phyloP scores from a whole-genome alignment of 2,329 filamentous ascomycete species.

The Venturia oleaginea region DNA sequence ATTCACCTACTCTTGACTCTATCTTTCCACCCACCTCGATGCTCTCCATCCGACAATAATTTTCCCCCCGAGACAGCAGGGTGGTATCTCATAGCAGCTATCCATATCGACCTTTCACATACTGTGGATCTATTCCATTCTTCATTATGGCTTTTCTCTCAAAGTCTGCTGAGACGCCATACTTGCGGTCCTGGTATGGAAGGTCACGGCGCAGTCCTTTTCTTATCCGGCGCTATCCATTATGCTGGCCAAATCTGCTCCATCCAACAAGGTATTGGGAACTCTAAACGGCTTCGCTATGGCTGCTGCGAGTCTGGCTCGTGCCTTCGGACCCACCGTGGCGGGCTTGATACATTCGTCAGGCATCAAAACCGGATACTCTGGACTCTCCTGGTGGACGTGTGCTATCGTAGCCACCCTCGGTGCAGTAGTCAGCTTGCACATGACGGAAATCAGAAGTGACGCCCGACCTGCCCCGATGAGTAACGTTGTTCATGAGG shows the following conservation, averaged over 20 bases:
- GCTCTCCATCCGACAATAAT: not conserved
- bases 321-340: slow-evolving; percentile 80
- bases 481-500: slow-evolving; percentile 27
- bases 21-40: not conserved
- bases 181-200: slow-evolving; percentile 73
- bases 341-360: slow-evolving; percentile 77
- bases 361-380: slow-evolving; percentile 71
- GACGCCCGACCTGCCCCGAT: slow-evolving; percentile 28
- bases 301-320: slow-evolving; percentile 79
- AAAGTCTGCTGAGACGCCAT: slow-evolving; percentile 63
- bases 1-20: not conserved
- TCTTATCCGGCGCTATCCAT: slow-evolving; percentile 87
- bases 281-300: slow-evolving; percentile 89
- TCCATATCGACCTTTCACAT: not conserved
- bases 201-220: slow-evolving; percentile 85
- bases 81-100: not conserved
- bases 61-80: not conserved
- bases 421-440: slow-evolving; percentile 66
- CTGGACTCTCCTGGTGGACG: slow-evolving; percentile 89
- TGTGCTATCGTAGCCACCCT: slow-evolving; percentile 66
- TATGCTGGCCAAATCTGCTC: slow-evolving; percentile 78
- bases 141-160: not conserved
- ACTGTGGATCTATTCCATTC: not conserved
- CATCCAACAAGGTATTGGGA: slow-evolving; percentile 74
- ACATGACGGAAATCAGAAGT: slow-evolving; percentile 57